phyloP scores from a whole-genome alignment of 2,329 filamentous ascomycete genomes.

The Coniochaeta sp. region DNA sequence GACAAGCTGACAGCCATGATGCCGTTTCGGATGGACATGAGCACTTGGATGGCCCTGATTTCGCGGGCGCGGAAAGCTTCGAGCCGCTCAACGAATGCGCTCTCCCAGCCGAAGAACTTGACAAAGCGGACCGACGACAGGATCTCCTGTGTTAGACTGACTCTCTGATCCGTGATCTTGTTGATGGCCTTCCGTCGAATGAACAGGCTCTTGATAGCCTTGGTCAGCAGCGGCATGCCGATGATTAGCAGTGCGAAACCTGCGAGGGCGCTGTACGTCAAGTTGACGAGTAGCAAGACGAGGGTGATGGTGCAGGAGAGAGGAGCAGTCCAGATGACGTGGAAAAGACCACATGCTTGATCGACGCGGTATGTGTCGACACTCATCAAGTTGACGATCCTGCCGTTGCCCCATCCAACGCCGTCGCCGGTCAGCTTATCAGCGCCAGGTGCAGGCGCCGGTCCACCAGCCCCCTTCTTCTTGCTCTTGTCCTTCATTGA shows the following conservation, averaged over 20 bases:
- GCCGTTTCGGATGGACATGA: constrained; percentile 76
- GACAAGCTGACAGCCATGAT: constrained; percentile 81
- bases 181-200: constrained; percentile 73
- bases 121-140: constrained; percentile 87
- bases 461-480: constrained; percentile 34
- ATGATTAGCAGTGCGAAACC: constrained; percentile 79
- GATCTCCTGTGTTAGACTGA: constrained; percentile 88
- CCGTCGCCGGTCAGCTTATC: constrained; percentile 53
- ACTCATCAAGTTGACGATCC: constrained; percentile 89
- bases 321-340: constrained; percentile 84
- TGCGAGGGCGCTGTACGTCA: constrained; percentile 83
- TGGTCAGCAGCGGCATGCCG: constrained; percentile 69
- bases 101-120: constrained; percentile 96
- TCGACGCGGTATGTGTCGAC: constrained; percentile 92
- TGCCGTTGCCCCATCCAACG: constrained; percentile 84
- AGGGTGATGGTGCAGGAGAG: constrained; percentile 73
- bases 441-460: neutral
- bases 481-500: constrained; percentile 27
- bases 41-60: constrained; percentile 74
- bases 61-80: constrained; percentile 67
- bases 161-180: constrained; percentile 87
- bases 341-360: constrained; percentile 80
- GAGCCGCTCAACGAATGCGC: constrained; percentile 72
- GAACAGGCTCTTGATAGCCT: constrained; percentile 71
- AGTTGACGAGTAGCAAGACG: constrained; percentile 72